Conservation (phyloP, 495 filamentous ascomycete species). For the Darksidea phi region DNA sequence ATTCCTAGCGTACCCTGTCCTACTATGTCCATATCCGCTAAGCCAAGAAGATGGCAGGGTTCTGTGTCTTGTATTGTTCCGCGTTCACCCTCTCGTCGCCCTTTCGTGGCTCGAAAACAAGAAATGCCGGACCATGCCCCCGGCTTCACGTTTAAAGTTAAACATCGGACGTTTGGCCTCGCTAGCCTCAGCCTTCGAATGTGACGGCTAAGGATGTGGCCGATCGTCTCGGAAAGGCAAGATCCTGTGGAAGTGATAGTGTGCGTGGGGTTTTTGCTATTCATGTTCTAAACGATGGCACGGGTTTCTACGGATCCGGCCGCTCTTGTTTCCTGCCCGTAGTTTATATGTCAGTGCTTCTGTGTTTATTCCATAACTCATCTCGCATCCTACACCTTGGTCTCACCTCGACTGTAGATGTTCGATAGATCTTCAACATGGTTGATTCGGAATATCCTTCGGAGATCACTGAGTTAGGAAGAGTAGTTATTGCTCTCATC, state of each 20-base stretch:
- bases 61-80: not conserved
- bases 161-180: conserved; percentile 11
- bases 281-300: no score
- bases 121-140: conserved; percentile 5
- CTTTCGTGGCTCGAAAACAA: not conserved
- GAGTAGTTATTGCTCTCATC: conserved; percentile 3
- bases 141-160: not conserved
- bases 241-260: not conserved
- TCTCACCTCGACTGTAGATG: not conserved
- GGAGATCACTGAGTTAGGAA: not conserved
- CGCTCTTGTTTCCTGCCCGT: no score
- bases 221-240: not conserved
- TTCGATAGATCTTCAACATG: not conserved
- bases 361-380: no score
- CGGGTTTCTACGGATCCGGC: no score
- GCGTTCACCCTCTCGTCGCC: conserved; percentile 1
- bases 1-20: not conserved
- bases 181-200: not conserved
- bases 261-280: not conserved
- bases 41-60: not conserved
- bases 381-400: not conserved
- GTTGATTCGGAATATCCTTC: not conserved
- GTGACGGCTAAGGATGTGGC: not conserved
- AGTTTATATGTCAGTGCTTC: no score
- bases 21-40: not conserved